Conservation (phyloP, 495 filamentous ascomycete genomes). For the Cetradonia linearis region DNA sequence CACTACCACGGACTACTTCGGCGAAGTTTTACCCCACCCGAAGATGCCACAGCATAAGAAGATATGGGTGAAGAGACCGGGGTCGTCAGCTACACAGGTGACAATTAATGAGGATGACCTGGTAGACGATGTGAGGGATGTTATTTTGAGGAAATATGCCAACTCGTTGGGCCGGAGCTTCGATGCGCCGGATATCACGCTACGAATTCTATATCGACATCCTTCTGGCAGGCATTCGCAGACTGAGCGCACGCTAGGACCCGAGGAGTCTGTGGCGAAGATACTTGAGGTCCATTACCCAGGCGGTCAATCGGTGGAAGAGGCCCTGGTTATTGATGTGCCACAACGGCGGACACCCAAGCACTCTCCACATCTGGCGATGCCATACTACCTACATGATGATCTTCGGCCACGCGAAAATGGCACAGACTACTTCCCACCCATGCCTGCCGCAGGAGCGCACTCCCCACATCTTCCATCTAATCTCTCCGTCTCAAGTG, state of each 20-base stretch:
- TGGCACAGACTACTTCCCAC: constrained; percentile 79
- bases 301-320: constrained; percentile 78
- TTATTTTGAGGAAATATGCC: constrained; percentile 84
- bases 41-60: constrained; percentile 69
- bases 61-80: constrained; percentile 85
- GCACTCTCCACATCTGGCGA: constrained; percentile 55
- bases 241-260: constrained; percentile 60
- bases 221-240: constrained; percentile 37
- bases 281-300: constrained; percentile 80
- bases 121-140: constrained; percentile 89
- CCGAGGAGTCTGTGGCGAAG: constrained; percentile 73
- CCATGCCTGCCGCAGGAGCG: constrained; percentile 51
- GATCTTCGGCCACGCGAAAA: constrained; percentile 59
- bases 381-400: constrained; percentile 51
- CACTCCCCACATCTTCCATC: constrained; percentile 35
- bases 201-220: constrained; percentile 51
- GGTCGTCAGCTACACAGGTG: constrained; percentile 77
- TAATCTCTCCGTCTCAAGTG: constrained; percentile 23
- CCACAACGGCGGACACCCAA: constrained; percentile 74
- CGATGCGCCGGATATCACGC: constrained; percentile 75
- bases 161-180: constrained; percentile 84
- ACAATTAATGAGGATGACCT: constrained; percentile 77
- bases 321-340: constrained; percentile 85
- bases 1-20: constrained; percentile 21
- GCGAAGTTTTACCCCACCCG: constrained; percentile 22